Percentiles rank a stretch among this genome's conserved stretches.
Conservation (phyloP, 1,139 yeast genomes). For the Debaryomyces sp. region DNA sequence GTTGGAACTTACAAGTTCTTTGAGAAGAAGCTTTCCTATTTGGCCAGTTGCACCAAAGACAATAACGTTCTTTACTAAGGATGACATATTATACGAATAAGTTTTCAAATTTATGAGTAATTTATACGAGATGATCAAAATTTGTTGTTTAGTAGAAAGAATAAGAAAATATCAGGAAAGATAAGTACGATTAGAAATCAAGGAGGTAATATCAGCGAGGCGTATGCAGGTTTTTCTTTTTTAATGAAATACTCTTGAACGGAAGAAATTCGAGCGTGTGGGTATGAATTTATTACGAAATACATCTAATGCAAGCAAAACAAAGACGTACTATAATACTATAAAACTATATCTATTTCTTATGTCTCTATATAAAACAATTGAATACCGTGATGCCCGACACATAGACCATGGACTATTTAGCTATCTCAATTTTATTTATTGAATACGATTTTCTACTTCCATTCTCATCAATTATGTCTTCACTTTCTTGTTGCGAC, state of each 20-base stretch:
- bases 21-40: slow-evolving; percentile 46
- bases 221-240: no score
- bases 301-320: no score
- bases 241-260: no score
- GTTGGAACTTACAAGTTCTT: slow-evolving; percentile 26
- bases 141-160: no score
- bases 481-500: neutral
- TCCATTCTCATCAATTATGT: neutral
- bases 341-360: no score
- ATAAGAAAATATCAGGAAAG: no score
- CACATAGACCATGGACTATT: neutral
- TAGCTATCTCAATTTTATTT: neutral
- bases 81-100: slow-evolving; percentile 7
- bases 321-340: no score
- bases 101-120: neutral
- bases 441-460: neutral
- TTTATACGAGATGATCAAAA: neutral
- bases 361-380: neutral
- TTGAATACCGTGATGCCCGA: neutral
- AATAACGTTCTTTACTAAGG: slow-evolving; percentile 14
- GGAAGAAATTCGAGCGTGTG: no score
- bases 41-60: slow-evolving; percentile 68
- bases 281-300: no score
- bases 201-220: neutral
- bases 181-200: neutral